These are phyloP conservation scores for Cladophialophora bantiana DNA, from an alignment of 2,329 filamentous ascomycete genomes.

Conservation along the genomic window DNA sequence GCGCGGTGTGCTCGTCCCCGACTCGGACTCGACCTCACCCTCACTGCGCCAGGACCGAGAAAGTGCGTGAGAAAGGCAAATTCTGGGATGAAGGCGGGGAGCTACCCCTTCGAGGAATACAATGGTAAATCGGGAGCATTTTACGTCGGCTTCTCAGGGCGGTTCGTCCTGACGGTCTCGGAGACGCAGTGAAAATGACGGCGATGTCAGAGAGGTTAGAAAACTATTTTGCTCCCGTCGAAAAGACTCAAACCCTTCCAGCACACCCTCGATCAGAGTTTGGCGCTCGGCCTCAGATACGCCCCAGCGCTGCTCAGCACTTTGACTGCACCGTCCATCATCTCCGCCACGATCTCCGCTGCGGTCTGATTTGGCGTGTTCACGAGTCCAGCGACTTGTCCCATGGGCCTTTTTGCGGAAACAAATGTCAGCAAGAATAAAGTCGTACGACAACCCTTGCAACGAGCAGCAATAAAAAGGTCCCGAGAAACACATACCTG, in stretches of 20 bases:
- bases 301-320: constrained; percentile 14
- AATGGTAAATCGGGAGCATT: no score
- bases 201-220: no score
- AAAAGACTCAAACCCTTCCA: background rate
- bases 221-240: background rate
- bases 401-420: constrained; percentile 65
- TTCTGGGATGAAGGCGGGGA: no score
- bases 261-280: background rate
- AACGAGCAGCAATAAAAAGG: background rate
- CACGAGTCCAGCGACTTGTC: constrained; percentile 79
- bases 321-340: constrained; percentile 70
- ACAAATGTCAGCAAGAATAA: background rate
- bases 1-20: no score
- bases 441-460: no score
- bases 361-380: constrained; percentile 70
- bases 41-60: no score
- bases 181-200: no score
- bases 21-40: no score
- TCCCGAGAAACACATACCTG: constrained; percentile 18
- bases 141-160: no score
- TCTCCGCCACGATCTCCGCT: constrained; percentile 76
- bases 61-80: no score
- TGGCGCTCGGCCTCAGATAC: constrained; percentile 5
- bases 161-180: no score
- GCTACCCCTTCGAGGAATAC: no score